Evolutionary conservation across 163 green algal genomes (phyloP).

Genomic region (Chlorella variabilis): DNA sequence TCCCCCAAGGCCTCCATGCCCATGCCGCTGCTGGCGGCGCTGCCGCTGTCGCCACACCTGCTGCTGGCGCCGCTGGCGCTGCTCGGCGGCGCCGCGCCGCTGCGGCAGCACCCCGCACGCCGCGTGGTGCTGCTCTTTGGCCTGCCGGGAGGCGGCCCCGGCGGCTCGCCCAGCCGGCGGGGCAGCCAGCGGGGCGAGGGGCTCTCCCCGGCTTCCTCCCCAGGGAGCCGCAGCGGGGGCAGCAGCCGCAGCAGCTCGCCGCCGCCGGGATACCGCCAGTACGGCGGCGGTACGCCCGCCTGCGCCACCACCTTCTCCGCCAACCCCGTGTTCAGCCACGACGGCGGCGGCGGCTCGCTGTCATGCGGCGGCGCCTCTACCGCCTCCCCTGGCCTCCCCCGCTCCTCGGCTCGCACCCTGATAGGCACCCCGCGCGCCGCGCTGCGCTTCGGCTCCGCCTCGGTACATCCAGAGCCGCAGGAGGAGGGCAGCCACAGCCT

Average conservation of each 20-base stretch:
- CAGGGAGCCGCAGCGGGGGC: neutral
- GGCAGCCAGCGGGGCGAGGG: too few species aligned
- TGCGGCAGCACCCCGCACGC: conserved; percentile 13
- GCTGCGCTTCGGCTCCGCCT: conserved; percentile 3
- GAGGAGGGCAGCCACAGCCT: neutral
- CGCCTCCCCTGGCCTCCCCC: neutral
- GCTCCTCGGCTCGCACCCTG: neutral
- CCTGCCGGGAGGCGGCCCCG: neutral
- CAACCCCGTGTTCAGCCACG: conserved; percentile 31
- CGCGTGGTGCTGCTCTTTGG: conserved; percentile 31
- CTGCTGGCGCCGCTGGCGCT: conserved; percentile 23
- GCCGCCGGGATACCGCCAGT: neutral
- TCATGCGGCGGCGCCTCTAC: neutral
- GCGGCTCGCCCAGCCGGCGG: neutral
- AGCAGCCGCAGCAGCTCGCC: conserved; percentile 22
- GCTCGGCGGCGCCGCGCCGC: neutral
- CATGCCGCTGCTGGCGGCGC: conserved; percentile 33
- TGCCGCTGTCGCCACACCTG: conserved; percentile 18
- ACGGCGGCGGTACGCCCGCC: neutral
- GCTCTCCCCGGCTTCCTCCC: conserved; percentile 6
- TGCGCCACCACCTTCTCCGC: neutral
- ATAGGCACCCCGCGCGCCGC: neutral
- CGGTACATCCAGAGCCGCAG: conserved; percentile 7
- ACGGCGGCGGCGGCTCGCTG: neutral
- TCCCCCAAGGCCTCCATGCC: conserved; percentile 17